A percentile compares a stretch with the other conserved stretches of the same genome.
Conservation (phyloP, 176 grass and related monocot genomes). For the Cenchrus fungigraminus region DNA sequence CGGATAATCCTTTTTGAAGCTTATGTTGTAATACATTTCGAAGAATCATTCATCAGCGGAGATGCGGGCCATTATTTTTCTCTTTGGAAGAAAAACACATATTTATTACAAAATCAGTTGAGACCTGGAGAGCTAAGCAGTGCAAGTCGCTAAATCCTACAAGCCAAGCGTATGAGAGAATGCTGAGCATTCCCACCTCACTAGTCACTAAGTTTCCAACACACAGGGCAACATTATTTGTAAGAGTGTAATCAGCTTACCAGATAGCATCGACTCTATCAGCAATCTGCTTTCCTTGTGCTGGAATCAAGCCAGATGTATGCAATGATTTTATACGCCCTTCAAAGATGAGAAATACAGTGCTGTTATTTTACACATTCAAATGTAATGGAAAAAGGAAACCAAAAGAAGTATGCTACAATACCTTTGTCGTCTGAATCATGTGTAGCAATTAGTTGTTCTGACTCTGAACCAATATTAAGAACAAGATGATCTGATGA, state of each 20-base stretch:
- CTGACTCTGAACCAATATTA: constrained; percentile 77
- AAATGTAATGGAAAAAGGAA: constrained; percentile 9
- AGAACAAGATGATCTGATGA: constrained; percentile 93
- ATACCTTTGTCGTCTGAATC: constrained; percentile 94
- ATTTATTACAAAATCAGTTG: background rate
- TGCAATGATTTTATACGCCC: constrained; percentile 92
- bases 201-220: background rate
- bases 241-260: constrained; percentile 52
- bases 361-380: constrained; percentile 34
- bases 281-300: constrained; percentile 88
- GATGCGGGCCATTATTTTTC: background rate
- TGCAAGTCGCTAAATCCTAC: background rate
- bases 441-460: constrained; percentile 65
- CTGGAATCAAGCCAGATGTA: constrained; percentile 83
- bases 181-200: background rate
- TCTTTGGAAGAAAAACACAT: background rate
- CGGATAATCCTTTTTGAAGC: background rate
- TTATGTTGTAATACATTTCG: background rate
- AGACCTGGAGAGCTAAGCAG: background rate
- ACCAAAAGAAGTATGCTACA: background rate
- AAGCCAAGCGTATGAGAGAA: background rate
- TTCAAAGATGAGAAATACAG: constrained; percentile 50
- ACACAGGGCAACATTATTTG: constrained; percentile 9
- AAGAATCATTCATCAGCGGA: background rate
- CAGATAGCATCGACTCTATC: constrained; percentile 89